Conservation (phyloP, 2,329 filamentous ascomycete species). For the Sarocladium brachiariae region DNA sequence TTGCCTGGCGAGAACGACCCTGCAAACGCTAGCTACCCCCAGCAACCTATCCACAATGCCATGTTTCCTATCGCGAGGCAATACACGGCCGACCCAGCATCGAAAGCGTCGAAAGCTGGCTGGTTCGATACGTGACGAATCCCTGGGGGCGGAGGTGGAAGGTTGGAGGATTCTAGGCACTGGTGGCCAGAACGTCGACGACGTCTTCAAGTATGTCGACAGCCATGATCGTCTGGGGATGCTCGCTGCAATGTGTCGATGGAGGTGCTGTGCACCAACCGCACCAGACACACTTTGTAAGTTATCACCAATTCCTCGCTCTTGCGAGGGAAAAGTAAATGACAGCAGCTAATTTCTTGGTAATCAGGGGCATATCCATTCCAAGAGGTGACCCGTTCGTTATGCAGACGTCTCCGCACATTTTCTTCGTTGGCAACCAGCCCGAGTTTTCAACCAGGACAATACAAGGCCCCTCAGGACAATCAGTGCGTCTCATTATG, state of each 20-base stretch:
- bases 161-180: conserved; percentile 84
- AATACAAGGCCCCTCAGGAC: conserved; percentile 59
- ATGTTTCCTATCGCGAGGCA: conserved; percentile 74
- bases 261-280: conserved; percentile 86
- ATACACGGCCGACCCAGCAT: conserved; percentile 49
- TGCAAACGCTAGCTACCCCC: conserved; percentile 81
- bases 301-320: too few species aligned
- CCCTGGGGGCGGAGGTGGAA: conserved; percentile 84
- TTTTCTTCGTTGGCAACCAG: conserved; percentile 87
- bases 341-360: conserved; percentile 5
- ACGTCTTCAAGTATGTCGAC: conserved; percentile 86
- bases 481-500: conserved; percentile 68
- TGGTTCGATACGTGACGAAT: conserved; percentile 92
- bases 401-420: conserved; percentile 74
- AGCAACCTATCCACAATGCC: conserved; percentile 87
- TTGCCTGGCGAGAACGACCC: conserved; percentile 81
- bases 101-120: conserved; percentile 38
- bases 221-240: conserved; percentile 72
- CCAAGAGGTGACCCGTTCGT: conserved; percentile 92
- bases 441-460: conserved; percentile 66
- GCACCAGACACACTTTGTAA: conserved; percentile 92
- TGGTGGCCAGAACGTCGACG: conserved; percentile 87
- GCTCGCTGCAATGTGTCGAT: conserved; percentile 92
- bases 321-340: conserved; percentile 13
- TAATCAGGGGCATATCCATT: conserved; percentile 87